phyloP scores from a whole-genome alignment of 2,329 filamentous ascomycete genomes.

The Scleromitrula shiraiana region DNA sequence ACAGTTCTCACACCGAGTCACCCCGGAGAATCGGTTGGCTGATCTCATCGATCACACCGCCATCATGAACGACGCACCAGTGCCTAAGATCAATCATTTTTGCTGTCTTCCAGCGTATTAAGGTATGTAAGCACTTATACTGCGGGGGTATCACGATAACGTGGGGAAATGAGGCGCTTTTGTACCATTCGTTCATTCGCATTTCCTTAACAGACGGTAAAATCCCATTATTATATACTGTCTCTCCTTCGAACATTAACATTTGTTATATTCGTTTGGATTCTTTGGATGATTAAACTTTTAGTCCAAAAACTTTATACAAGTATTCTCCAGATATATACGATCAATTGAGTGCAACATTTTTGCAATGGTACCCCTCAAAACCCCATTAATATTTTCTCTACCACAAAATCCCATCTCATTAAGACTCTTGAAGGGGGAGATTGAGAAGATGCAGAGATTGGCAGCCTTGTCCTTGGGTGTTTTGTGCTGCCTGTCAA shows the following conservation, averaged over 20 bases:
- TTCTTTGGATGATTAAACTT: too few species aligned
- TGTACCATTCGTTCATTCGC: background rate
- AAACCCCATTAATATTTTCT: too few species aligned
- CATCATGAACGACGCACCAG: too few species aligned
- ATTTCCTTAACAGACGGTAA: background rate
- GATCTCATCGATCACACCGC: too few species aligned
- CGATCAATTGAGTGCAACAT: too few species aligned
- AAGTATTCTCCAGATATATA: too few species aligned
- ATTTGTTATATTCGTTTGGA: too few species aligned
- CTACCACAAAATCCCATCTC: background rate
- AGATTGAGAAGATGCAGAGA: background rate
- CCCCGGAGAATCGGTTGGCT: background rate
- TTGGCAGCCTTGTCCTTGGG: constrained; percentile 1
- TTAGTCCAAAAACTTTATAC: too few species aligned
- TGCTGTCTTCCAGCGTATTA: background rate
- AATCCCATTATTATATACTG: background rate
- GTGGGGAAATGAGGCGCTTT: background rate
- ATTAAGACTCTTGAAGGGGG: background rate
- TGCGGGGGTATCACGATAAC: background rate
- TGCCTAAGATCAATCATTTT: background rate
- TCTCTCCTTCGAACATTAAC: background rate
- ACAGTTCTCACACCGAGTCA: background rate
- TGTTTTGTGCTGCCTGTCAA: constrained; percentile 8
- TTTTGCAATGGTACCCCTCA: too few species aligned
- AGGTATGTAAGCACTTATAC: too few species aligned